These are phyloP conservation scores for Aspergillus aculeatus DNA, from an alignment of 2,329 filamentous ascomycete species.

Conservation along the genomic window DNA sequence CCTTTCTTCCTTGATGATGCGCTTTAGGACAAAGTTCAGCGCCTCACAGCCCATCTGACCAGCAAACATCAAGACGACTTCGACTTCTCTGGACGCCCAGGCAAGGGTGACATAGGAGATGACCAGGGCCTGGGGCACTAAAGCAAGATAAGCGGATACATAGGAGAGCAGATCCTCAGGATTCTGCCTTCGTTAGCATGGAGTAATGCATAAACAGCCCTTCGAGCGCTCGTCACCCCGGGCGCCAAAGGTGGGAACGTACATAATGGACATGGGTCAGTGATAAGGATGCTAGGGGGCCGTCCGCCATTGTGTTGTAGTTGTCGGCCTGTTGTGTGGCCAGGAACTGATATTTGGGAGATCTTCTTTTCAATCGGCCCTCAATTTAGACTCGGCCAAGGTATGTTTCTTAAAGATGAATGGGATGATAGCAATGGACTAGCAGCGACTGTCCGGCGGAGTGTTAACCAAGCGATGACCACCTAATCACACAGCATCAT, in stretches of 20 bases:
- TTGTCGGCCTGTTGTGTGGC: background rate
- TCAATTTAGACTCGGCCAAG: background rate
- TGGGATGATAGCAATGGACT: background rate
- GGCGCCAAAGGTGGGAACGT: constrained; percentile 35
- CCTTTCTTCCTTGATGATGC: constrained; percentile 87
- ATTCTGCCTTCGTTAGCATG: constrained; percentile 58
- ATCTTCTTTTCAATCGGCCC: too few relatives aligned
- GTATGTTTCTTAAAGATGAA: background rate
- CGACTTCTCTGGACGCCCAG: constrained; percentile 86
- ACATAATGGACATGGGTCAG: constrained; percentile 97
- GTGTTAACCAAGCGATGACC: background rate
- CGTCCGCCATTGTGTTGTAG: constrained; percentile 28
- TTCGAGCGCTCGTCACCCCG: background rate
- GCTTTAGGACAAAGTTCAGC: constrained; percentile 85
- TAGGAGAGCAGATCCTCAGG: constrained; percentile 81
- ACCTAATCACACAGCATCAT: background rate
- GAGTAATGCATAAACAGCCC: constrained; percentile 1
- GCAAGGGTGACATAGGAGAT: constrained; percentile 87
- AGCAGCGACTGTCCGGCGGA: background rate
- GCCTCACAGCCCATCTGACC: constrained; percentile 91
- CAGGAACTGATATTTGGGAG: background rate
- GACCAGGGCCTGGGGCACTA: constrained; percentile 87
- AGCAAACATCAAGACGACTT: constrained; percentile 83
- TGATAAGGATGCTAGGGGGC: constrained; percentile 80
- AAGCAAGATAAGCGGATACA: constrained; percentile 87